Base-by-base conservation (phyloP, 768 basidiomycete species). In the Bullera alba region DNA sequence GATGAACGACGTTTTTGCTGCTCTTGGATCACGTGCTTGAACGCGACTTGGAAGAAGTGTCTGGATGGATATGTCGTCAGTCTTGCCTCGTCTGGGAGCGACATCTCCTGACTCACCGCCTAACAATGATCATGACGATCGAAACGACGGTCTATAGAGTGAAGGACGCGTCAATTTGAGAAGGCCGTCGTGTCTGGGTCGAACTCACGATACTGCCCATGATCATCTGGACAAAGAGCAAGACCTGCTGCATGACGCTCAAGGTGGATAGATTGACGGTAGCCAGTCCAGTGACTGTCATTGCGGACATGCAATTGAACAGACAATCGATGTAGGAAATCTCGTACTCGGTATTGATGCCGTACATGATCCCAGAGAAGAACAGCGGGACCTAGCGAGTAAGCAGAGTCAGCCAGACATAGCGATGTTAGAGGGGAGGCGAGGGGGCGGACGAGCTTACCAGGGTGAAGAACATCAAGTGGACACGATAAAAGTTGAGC, bases 301-400 rank as follows among this genome's bases (percentile, higher is more conserved):
- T 69, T 2, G 69, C 63, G 14, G 67, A 67, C 48, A 69, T 66
- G 43, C 67, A 69, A 25, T 60, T 53, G 56, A 73, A 73, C 16
- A 75, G 60, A 27, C 66, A 67, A 52, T 75, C 74, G 57, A 75
- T 68, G 50, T 72, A 75, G 28, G 37, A 46, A 48, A 73, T 72
- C 26, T 67, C 63, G 46, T 60, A 66, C n/a, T 57, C 39, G 16
- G 71, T 88, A 77, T 90, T 90, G 73, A 79, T 80, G 22, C 82
- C 87, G 63, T 86, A 95, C 63, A 95, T 80, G 46, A 96, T 82
- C 30, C 74, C 81, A 17, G 87, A 86, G 56, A 81, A 80, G 47
- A 91, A 74, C 57, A 95, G 77, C 2, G 92, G 91, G 0, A 81
- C 81, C 71, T 72, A 45, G 43, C 8, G 8, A 27, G 37, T 15